phyloP scores from a whole-genome alignment of 805 yeast species.

The Nakazawaea molendinolei region DNA sequence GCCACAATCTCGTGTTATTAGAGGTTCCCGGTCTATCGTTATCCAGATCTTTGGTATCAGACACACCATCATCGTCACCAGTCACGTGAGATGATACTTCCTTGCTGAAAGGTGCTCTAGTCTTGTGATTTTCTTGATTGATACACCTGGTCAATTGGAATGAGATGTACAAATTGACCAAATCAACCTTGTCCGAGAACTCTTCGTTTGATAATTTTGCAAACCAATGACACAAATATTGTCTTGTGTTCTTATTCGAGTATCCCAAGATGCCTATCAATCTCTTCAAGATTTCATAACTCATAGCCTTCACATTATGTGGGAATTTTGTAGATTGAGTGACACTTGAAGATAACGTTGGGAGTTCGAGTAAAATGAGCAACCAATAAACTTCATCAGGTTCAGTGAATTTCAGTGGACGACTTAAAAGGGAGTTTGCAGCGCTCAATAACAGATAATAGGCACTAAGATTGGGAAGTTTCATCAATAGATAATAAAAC shows the following conservation, averaged over 20 bases:
- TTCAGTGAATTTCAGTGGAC: conserved; percentile 32
- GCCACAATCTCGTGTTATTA: no score
- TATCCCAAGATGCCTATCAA: conserved; percentile 62
- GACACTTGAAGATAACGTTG: conserved; percentile 46
- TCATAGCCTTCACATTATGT: conserved; percentile 45
- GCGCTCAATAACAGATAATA: conserved; percentile 47
- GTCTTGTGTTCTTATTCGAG: conserved; percentile 30
- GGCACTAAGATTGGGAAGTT: conserved; percentile 57
- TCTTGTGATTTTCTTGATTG: conserved; percentile 23
- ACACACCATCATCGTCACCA: not conserved
- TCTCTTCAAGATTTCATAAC: conserved; percentile 68
- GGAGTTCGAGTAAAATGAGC: conserved; percentile 62
- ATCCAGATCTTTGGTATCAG: not conserved
- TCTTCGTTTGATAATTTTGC: conserved; percentile 33
- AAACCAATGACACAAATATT: conserved; percentile 48
- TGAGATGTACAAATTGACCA: conserved; percentile 70
- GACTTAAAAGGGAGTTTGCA: conserved; percentile 41
- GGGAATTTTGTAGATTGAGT: conserved; percentile 23
- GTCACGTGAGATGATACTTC: not conserved
- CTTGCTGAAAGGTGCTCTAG: not conserved
- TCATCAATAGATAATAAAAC: conserved; percentile 38
- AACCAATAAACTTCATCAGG: conserved; percentile 50
- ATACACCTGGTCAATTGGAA: conserved; percentile 60
- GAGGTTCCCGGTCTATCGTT: no score
- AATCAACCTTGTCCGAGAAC: conserved; percentile 52